Base-by-base conservation (phyloP, 257 asterid genomes). In the Plantago ovata region DNA sequence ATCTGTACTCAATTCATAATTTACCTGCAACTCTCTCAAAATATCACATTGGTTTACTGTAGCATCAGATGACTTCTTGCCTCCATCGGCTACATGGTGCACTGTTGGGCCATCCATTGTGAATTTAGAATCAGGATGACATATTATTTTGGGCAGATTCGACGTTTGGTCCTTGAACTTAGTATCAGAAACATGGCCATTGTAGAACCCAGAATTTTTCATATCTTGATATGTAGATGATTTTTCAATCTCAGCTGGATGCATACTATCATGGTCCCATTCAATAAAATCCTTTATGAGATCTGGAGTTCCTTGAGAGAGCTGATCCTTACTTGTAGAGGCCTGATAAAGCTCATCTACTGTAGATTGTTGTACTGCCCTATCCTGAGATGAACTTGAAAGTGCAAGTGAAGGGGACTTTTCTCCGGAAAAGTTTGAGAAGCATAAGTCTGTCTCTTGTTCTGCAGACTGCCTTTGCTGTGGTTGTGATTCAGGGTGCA, bases 341-440 rank as follows among this genome's bases (percentile, higher is more conserved):
- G 23, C 24, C n/a, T 45, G 65, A 59, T 63, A 69, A 18, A 58
- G 69, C 36, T 70, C 79, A 60, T 41, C 73, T 47, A 65, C 44
- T 18, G 36, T 28, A 28, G 36, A 28, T 28, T 51, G 56, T 46
- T 78, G 81, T 55, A 15, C 47, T 59, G 36, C 48, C 66, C 51
- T 33, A 16, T 55, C 67, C 38, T 63, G 75, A 12, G 74, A 76
- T 20, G 78, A 75, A 60, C 66, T 67, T 45, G 76, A 66, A 63
- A 67, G 55, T 56, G 61, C 78, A 63, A 57, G 54, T 22, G 79
- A 62, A 23, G 82, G 82, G 16, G 71, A 67, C 48, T 59, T 72
- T 66, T 72, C 79, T 20, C 50, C 18, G 16, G 22, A 60, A 58
- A 68, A 63, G 21, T 58, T 66, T 64, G 60, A 52, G 45, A 36